Evolutionary conservation across 2,329 filamentous ascomycete genomes (phyloP).

Genomic region (Endoconidiophora polonica): DNA sequence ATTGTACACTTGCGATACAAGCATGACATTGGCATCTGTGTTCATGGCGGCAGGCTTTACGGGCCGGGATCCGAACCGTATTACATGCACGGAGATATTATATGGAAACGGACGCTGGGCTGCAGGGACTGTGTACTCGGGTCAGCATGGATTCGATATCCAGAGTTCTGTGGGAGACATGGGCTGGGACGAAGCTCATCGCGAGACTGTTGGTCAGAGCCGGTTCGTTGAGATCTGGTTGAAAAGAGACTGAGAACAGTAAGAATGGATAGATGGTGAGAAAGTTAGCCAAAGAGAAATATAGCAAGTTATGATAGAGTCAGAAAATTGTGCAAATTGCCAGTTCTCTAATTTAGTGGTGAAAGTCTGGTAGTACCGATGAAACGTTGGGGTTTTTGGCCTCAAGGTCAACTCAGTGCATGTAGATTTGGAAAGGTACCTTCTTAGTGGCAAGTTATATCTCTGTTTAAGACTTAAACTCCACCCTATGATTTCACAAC

Average conservation of each 20-base stretch:
- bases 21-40: conserved; percentile 37
- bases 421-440: no score
- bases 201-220: conserved; percentile 30
- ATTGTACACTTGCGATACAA: conserved; percentile 35
- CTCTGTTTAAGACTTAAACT: no score
- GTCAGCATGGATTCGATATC: conserved; percentile 16
- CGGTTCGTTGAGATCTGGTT: conserved; percentile 46
- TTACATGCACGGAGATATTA: conserved; percentile 39
- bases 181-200: conserved; percentile 36
- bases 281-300: no score
- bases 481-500: no score
- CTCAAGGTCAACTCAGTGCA: no score
- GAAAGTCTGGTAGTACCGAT: no score
- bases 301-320: no score
- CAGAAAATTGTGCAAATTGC: no score
- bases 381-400: no score
- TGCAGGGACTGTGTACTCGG: conserved; percentile 30
- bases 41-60: conserved; percentile 41
- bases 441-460: no score
- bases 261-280: no score
- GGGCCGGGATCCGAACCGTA: conserved; percentile 33
- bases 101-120: conserved; percentile 38
- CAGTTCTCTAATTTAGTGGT: no score
- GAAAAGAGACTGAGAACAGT: conserved; percentile 28
- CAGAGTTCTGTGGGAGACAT: conserved; percentile 35